Base-by-base conservation (phyloP, 1,284 basidiomycete species). In the Flammula alnicola region DNA sequence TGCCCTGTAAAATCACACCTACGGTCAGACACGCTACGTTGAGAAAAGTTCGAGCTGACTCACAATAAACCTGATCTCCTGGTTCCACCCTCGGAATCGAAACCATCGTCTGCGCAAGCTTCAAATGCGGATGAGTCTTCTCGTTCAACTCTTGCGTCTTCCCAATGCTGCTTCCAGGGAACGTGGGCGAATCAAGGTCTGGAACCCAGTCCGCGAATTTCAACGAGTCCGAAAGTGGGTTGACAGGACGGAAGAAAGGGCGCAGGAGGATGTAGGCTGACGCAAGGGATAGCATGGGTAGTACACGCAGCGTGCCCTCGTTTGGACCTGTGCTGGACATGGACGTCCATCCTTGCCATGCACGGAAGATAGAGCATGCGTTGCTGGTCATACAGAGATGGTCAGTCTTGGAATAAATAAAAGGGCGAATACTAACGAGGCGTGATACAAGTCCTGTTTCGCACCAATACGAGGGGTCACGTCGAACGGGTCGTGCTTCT, bases 51-150 rank as follows among this genome's bases (percentile, higher is more conserved):
- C n/a, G n/a, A 25, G 17, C 14, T 32, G 5, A 62, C 75, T 41
- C 49, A 82, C 88, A 92, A 59, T 84, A 88, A 0, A 89, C 85
- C 61, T 88, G 84, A 63, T 92, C 88, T 0, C 91, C 91, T 0
- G 91, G 88, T 33, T 79, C 70, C 1, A 85, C 79, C 11, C 51
- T 64, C 3, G 81, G 80, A 19, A 86, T 73, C 1, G 77, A 75
- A 5, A 78, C 62, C 71, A 83, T 75, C 3, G 78, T 76, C 52
- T 77, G 63, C 9, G 72, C 74, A 5, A 93, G 72, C 49, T 72
- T 63, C 30, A 93, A 65, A 65, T 93, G 89, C 0, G 90, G 91
- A 60, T 93, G 90, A 0, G 83, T 84, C 12, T 44, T 54, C 20
- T 78, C 73, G 46, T 71, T 81, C 29, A 91, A 65, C 60, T 88